phyloP scores from a whole-genome alignment of 768 basidiomycete species.

The Termitomyces titanicus region DNA sequence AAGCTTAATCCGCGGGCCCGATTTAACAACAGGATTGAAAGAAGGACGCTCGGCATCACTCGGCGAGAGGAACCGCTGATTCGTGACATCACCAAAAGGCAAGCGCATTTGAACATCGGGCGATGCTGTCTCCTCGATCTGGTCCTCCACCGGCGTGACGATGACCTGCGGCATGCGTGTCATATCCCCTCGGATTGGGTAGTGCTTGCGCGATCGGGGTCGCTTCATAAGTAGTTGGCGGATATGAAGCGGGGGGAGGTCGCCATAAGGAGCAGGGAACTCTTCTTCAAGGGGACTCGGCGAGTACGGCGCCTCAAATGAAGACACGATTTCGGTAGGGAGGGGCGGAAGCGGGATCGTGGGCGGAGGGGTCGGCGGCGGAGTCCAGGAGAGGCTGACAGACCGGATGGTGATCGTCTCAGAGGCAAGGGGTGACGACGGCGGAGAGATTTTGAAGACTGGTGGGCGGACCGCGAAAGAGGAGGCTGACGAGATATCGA shows the following conservation, averaged over 20 bases:
- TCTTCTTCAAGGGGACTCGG: not conserved
- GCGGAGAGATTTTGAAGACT: not conserved
- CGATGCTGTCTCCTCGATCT: not conserved
- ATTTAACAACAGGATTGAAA: not conserved
- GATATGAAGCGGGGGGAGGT: not conserved
- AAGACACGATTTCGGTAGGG: not conserved
- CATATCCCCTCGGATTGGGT: not conserved
- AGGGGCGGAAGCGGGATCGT: not conserved
- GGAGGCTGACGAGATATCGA: not conserved
- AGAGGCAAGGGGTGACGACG: not conserved
- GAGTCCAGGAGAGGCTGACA: not conserved
- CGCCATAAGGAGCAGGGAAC: not conserved
- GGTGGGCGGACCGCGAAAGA: not conserved
- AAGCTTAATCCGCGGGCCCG: not conserved
- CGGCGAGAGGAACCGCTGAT: not conserved
- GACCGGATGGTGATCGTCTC: not conserved
- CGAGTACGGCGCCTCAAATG: not conserved
- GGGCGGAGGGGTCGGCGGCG: not conserved
- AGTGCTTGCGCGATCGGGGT: not conserved
- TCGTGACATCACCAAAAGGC: not conserved
- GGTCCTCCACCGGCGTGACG: not conserved
- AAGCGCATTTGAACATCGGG: not conserved
- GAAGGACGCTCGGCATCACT: conserved; percentile 3
- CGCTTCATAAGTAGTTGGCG: not conserved
- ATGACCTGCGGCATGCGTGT: not conserved